phyloP scores from a whole-genome alignment of 225 moss, liverwort and hornwort species.

The Ulota crispa region DNA sequence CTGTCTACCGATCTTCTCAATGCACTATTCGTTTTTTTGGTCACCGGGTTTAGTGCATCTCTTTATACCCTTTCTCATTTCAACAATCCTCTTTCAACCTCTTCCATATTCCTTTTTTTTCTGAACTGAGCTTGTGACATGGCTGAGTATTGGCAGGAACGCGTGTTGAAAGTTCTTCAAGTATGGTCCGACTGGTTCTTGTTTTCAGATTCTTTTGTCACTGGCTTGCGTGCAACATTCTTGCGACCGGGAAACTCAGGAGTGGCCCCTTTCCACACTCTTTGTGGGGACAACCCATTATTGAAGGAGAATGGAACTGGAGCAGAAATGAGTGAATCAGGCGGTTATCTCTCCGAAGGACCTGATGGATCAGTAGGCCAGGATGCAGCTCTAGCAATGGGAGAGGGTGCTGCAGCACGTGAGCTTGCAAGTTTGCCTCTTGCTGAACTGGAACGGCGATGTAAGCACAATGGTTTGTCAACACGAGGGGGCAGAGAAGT shows the following conservation, averaged over 20 bases:
- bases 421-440: constrained; percentile 88
- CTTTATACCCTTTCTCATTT: background rate
- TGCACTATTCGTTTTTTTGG: background rate
- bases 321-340: constrained; percentile 55
- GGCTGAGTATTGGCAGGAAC: constrained; percentile 72
- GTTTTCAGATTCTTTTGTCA: constrained; percentile 98
- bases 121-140: constrained; percentile 32
- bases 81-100: constrained; percentile 2
- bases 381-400: constrained; percentile 96
- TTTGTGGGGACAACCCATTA: constrained; percentile 67
- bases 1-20: background rate
- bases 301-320: constrained; percentile 69
- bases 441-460: constrained; percentile 92
- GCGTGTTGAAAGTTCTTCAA: constrained; percentile 95
- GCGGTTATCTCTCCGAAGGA: constrained; percentile 52
- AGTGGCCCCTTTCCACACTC: constrained; percentile 81
- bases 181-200: constrained; percentile 99
- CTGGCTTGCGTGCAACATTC: constrained; percentile 95
- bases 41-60: background rate
- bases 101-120: constrained; percentile 4
- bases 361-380: constrained; percentile 63
- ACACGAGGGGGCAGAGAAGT: constrained; percentile 89
- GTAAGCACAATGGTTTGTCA: constrained; percentile 95
- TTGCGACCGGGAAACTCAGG: constrained; percentile 89
- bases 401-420: constrained; percentile 98